Percentiles rank a stretch among this genome's conserved stretches.
phyloP scores from a whole-genome alignment of 352 stramenopile species.

The Globisporangium iwayamae region DNA sequence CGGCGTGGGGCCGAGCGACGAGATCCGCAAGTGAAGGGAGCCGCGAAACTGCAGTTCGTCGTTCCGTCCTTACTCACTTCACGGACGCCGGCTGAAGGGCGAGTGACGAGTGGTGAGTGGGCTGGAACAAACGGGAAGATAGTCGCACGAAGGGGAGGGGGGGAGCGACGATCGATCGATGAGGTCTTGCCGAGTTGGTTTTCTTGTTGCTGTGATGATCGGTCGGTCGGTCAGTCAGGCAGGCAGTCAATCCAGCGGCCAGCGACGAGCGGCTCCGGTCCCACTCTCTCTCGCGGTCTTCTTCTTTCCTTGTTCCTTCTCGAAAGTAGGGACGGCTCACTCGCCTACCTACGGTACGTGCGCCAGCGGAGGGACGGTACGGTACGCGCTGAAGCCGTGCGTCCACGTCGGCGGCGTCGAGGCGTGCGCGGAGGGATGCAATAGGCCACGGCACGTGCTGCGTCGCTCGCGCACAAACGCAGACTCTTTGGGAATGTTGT shows the following conservation, averaged over 20 bases:
- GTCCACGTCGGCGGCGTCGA: slow-evolving; percentile 10
- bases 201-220: background rate
- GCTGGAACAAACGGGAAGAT: background rate
- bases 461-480: background rate
- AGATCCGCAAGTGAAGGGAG: slow-evolving; percentile 8
- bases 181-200: background rate
- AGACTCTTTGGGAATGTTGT: background rate
- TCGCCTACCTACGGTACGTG: too few species aligned
- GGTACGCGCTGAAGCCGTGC: background rate
- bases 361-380: background rate
- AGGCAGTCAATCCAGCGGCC: slow-evolving; percentile 7
- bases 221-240: background rate
- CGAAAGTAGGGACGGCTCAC: background rate
- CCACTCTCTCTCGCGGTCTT: slow-evolving; percentile 12
- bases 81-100: background rate
- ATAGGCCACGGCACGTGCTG: slow-evolving; percentile 1
- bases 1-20: slow-evolving; percentile 8
- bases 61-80: background rate
- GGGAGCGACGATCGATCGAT: background rate
- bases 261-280: slow-evolving; percentile 8
- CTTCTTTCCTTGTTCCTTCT: slow-evolving; percentile 2
- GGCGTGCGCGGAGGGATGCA: background rate
- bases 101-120: background rate
- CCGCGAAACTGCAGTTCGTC: slow-evolving; percentile 7
- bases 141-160: background rate